Percentiles rank a stretch among this genome's conserved stretches.
phyloP scores from a whole-genome alignment of 108 stramenopile species.

The Epithemia pelagica region DNA sequence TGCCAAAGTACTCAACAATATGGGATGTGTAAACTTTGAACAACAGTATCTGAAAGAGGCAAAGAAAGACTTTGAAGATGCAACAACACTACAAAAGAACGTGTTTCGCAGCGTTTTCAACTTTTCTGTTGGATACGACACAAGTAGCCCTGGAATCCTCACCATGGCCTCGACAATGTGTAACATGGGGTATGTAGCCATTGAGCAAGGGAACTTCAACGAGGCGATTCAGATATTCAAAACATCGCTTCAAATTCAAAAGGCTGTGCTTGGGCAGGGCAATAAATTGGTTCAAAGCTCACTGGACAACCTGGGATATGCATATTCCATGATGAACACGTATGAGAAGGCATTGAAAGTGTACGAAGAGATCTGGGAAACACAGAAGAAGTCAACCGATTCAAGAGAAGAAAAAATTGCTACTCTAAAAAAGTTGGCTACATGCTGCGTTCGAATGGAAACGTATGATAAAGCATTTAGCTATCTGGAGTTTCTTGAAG shows the following conservation, averaged over 20 bases:
- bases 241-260: constrained; percentile 49
- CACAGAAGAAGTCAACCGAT: constrained; percentile 1
- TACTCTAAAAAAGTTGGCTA: constrained; percentile 36
- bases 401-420: constrained; percentile 23
- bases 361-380: constrained; percentile 11
- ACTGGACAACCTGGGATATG: constrained; percentile 48
- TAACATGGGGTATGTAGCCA: constrained; percentile 51
- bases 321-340: constrained; percentile 22
- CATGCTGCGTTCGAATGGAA: constrained; percentile 23
- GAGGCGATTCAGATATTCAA: constrained; percentile 34
- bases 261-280: constrained; percentile 31
- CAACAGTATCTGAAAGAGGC: constrained; percentile 35
- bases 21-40: constrained; percentile 61
- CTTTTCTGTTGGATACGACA: constrained; percentile 20
- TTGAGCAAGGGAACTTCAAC: constrained; percentile 32
- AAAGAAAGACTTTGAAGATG: constrained; percentile 31
- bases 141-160: constrained; percentile 41
- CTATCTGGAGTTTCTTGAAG: constrained; percentile 31
- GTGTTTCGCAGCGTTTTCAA: constrained; percentile 28
- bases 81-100: constrained; percentile 36
- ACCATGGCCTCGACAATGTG: constrained; percentile 61
- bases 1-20: constrained; percentile 58
- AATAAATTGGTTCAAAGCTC: constrained; percentile 49
- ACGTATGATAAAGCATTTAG: constrained; percentile 35
- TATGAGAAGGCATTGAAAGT: constrained; percentile 27